Conservation (phyloP, 129 eudicot genomes). For the Flaveria brownii region DNA sequence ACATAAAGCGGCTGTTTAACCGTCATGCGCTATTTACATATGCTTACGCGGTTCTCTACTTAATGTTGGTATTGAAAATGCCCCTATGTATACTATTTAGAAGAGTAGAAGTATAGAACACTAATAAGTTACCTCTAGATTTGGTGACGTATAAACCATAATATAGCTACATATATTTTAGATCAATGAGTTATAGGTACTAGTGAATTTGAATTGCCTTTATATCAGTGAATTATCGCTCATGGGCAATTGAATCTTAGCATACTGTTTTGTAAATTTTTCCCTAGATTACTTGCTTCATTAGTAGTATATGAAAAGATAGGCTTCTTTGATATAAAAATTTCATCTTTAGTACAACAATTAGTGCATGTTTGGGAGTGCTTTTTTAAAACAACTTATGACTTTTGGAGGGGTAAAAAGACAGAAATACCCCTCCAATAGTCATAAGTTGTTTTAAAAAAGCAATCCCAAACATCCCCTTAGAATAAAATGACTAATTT, state of each 20-base stretch:
- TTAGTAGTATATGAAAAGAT: background rate
- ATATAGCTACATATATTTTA: background rate
- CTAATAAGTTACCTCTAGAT: background rate
- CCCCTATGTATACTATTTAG: background rate
- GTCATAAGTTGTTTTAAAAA: too few species aligned
- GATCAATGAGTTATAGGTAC: background rate
- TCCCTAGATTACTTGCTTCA: background rate
- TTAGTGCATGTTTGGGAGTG: too few species aligned
- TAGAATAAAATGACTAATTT: background rate
- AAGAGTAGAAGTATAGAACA: background rate
- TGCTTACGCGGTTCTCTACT: background rate
- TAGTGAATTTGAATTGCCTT: slow-evolving; percentile 2
- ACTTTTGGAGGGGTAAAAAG: too few species aligned
- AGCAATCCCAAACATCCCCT: too few species aligned
- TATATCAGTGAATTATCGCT: background rate
- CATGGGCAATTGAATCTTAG: background rate
- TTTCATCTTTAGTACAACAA: background rate
- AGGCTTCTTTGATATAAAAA: background rate
- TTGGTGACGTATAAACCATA: background rate
- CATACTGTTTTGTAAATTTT: background rate
- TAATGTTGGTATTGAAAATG: background rate
- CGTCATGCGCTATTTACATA: background rate
- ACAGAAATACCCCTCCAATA: too few species aligned
- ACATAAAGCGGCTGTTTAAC: background rate
- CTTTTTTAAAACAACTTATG: too few species aligned